Evolutionary conservation across 1,284 basidiomycete species (phyloP).

Genomic region (Athelia psychrophila): DNA sequence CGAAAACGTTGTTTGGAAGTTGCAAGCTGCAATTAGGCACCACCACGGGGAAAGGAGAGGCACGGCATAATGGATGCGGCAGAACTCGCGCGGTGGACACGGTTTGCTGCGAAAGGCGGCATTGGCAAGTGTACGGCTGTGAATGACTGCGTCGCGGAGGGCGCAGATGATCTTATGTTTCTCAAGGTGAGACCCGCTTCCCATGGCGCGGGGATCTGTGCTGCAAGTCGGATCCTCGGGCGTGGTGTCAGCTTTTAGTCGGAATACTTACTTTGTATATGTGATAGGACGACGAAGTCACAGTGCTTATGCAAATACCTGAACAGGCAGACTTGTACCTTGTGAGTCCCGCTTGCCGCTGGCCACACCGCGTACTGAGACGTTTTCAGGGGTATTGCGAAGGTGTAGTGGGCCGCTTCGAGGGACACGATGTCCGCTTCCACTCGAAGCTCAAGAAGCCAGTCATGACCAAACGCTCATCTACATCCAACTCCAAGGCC

Average conservation of each 20-base stretch:
- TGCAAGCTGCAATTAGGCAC: not conserved
- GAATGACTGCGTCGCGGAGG: slow-evolving; percentile 76
- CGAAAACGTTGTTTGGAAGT: not conserved
- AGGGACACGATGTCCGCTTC: slow-evolving; percentile 66
- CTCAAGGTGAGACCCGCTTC: slow-evolving; percentile 51
- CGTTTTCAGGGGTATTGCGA: slow-evolving; percentile 76
- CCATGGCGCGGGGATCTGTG: too few species aligned
- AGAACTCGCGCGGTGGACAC: slow-evolving; percentile 75
- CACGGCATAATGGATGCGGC: slow-evolving; percentile 56
- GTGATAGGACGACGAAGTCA: slow-evolving; percentile 73
- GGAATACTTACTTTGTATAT: too few species aligned
- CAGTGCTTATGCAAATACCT: slow-evolving; percentile 73
- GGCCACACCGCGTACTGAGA: slow-evolving; percentile 3
- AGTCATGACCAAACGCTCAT: slow-evolving; percentile 63
- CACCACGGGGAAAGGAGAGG: not conserved
- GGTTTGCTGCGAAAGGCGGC: slow-evolving; percentile 79
- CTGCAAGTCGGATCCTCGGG: too few species aligned
- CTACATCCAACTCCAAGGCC: slow-evolving; percentile 4
- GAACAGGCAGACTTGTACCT: slow-evolving; percentile 55
- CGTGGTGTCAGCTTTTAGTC: too few species aligned
- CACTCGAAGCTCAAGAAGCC: slow-evolving; percentile 79
- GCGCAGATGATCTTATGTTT: slow-evolving; percentile 85
- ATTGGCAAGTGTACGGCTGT: slow-evolving; percentile 74
- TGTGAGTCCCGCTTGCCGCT: slow-evolving; percentile 36
- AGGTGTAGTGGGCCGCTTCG: slow-evolving; percentile 86